Evolutionary conservation across 306 rosid species (phyloP).

Genomic region (Rosa rugosa): DNA sequence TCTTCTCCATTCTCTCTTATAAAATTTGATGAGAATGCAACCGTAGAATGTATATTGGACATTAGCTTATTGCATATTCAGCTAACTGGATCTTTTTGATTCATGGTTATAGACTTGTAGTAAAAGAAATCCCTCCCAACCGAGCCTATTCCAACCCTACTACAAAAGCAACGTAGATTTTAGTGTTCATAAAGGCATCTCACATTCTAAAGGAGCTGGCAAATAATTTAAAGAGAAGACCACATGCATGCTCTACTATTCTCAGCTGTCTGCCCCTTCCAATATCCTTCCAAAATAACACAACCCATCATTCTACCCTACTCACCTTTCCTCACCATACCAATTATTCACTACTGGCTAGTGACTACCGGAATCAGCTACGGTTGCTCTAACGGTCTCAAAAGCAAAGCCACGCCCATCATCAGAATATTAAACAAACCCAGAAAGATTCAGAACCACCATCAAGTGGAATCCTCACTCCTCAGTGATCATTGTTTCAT

Average conservation of each 20-base stretch:
- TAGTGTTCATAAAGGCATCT: not conserved
- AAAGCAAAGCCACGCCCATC: slow-evolving; percentile 1
- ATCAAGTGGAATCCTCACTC: not conserved
- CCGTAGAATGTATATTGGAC: not conserved
- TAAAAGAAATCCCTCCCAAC: too few species aligned
- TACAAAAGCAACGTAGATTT: not conserved
- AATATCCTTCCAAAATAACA: slow-evolving; percentile 2
- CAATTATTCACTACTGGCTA: not conserved
- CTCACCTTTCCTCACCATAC: slow-evolving; percentile 2
- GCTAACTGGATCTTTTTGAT: not conserved
- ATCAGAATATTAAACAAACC: slow-evolving; percentile 2
- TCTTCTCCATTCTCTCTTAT: too few species aligned
- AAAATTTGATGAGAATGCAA: not conserved
- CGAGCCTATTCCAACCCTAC: not conserved
- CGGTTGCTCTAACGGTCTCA: not conserved
- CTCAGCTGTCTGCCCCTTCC: not conserved
- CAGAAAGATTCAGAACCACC: not conserved
- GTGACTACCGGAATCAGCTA: not conserved
- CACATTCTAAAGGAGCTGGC: not conserved
- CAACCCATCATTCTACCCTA: slow-evolving; percentile 12
- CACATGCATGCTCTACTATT: slow-evolving; percentile 2
- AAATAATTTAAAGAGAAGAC: not conserved
- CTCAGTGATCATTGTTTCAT: slow-evolving; percentile 1
- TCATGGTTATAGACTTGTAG: not conserved
- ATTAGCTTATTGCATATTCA: too few species aligned